Conservation (phyloP, 2,329 filamentous ascomycete genomes). For the Fusarium armeniacum region DNA sequence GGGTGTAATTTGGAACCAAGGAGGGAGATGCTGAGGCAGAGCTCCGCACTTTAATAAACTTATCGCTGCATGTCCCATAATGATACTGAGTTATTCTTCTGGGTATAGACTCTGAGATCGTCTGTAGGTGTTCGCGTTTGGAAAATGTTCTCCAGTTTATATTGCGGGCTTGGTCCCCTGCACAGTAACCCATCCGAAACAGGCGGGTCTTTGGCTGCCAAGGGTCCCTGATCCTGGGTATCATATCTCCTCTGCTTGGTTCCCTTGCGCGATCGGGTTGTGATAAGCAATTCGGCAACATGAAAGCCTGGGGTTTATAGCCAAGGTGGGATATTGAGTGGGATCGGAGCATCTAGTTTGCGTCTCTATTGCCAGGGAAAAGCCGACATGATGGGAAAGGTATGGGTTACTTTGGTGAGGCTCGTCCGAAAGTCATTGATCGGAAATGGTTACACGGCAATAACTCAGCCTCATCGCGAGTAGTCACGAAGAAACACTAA, state of each 20-base stretch:
- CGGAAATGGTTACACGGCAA: neutral
- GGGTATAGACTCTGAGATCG: conserved; percentile 2
- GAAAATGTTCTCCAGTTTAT: conserved; percentile 13
- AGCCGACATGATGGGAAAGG: neutral
- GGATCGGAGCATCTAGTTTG: neutral
- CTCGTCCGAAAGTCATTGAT: neutral
- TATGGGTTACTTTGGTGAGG: neutral
- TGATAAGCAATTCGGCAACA: neutral
- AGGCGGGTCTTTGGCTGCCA: conserved; percentile 1
- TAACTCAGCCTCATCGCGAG: neutral
- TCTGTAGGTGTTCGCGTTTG: conserved; percentile 5
- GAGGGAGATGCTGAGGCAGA: neutral
- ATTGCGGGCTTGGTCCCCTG: conserved; percentile 14
- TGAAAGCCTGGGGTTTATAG: neutral
- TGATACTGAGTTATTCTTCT: neutral
- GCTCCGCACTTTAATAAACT: conserved; percentile 1
- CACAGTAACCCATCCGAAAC: conserved; percentile 22
- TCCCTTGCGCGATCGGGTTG: neutral
- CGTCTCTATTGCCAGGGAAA: neutral
- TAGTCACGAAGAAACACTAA: neutral
- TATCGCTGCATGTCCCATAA: neutral
- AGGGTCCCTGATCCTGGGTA: conserved; percentile 4
- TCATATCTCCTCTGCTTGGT: neutral
- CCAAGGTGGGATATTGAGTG: neutral
- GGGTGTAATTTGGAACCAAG: neutral